phyloP scores from a whole-genome alignment of 176 grass and related monocot species.

The Oryza officinalis region DNA sequence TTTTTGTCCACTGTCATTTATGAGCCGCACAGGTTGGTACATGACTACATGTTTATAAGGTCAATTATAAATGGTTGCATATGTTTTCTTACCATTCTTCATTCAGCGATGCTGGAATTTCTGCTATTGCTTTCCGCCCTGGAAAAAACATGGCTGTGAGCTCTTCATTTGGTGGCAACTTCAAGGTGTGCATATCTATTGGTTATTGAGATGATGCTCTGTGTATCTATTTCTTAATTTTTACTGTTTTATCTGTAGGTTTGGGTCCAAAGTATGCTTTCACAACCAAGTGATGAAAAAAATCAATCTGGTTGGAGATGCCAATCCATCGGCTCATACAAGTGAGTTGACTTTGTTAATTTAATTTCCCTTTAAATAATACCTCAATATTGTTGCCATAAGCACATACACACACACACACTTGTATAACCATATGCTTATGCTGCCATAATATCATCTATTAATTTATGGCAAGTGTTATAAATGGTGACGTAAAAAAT shows the following conservation, averaged over 20 bases:
- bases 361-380: conserved; percentile 11
- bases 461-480: conserved; percentile 1
- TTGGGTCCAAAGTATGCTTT: conserved; percentile 58
- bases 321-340: conserved; percentile 97
- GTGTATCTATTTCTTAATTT: conserved; percentile 27
- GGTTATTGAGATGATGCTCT: conserved; percentile 26
- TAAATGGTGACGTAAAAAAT: conserved; percentile 13
- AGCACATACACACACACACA: conserved; percentile 4
- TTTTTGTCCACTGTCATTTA: conserved; percentile 86
- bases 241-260: conserved; percentile 50
- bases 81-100: conserved; percentile 23
- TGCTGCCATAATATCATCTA: neutral
- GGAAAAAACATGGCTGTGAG: conserved; percentile 76
- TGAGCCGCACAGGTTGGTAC: conserved; percentile 84
- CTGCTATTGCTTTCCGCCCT: conserved; percentile 77
- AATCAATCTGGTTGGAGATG: conserved; percentile 87
- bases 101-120: conserved; percentile 73
- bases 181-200: conserved; percentile 62
- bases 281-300: conserved; percentile 46
- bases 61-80: conserved; percentile 11
- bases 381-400: neutral
- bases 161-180: conserved; percentile 84
- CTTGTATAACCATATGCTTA: neutral
- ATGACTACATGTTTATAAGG: conserved; percentile 8
- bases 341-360: conserved; percentile 52